phyloP scores from a whole-genome alignment of 495 filamentous ascomycete species.

The Cladorrhinum samala region DNA sequence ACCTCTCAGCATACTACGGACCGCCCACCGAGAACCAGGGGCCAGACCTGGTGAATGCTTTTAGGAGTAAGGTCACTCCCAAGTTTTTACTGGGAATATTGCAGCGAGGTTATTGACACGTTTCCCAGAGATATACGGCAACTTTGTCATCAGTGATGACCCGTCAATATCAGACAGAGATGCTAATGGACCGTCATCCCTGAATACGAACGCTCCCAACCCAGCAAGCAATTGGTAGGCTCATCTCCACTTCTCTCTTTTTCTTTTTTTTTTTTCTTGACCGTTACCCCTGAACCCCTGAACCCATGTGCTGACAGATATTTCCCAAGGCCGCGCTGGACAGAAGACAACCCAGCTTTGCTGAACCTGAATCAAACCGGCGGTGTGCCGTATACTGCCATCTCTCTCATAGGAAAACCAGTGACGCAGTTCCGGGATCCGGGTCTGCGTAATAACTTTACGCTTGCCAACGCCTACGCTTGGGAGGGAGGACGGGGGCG shows the following conservation, averaged over 20 bases:
- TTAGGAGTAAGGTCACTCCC: slow-evolving; percentile 3
- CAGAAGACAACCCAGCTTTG: slow-evolving; percentile 17
- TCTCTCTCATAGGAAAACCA: slow-evolving; percentile 1
- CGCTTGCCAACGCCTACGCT: slow-evolving; percentile 35
- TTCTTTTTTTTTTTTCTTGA: no score
- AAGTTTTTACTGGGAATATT: neutral
- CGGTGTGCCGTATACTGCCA: slow-evolving; percentile 23
- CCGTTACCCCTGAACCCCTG: neutral
- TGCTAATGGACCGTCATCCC: slow-evolving; percentile 27
- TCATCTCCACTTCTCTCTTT: no score
- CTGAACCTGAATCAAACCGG: slow-evolving; percentile 43
- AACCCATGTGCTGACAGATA: neutral
- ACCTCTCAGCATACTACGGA: slow-evolving; percentile 25
- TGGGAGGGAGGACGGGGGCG: slow-evolving; percentile 46
- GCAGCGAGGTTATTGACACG: neutral
- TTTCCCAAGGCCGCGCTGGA: slow-evolving; percentile 29
- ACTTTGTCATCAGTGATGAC: slow-evolving; percentile 42
- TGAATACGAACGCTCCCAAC: neutral
- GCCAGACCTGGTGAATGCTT: slow-evolving; percentile 16
- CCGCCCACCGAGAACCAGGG: slow-evolving; percentile 15
- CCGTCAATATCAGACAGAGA: slow-evolving; percentile 36
- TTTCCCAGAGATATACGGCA: slow-evolving; percentile 31
- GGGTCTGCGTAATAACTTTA: slow-evolving; percentile 36
- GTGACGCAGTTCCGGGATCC: slow-evolving; percentile 24
- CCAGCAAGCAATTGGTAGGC: slow-evolving; percentile 4